These are phyloP conservation scores for Pyrenophora tritici-repentis DNA, from an alignment of 2,329 filamentous ascomycete genomes.

Conservation along the genomic window DNA sequence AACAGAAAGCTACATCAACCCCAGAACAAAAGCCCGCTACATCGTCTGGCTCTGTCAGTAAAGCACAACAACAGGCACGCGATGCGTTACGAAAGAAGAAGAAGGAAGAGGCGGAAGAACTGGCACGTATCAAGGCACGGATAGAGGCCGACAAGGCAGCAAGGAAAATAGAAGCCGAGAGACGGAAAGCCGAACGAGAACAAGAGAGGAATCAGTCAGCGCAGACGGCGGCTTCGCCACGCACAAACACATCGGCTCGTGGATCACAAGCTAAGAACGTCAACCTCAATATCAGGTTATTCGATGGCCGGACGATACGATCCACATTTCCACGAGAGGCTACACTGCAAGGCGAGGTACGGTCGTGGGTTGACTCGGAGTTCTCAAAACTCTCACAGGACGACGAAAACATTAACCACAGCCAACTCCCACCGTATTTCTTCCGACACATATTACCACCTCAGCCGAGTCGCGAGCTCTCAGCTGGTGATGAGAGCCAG, in stretches of 20 bases:
- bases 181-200: conserved; percentile 43
- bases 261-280: conserved; percentile 41
- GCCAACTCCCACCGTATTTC: conserved; percentile 65
- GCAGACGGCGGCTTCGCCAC: conserved; percentile 8
- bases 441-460: conserved; percentile 86
- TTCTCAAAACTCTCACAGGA: conserved; percentile 30
- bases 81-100: conserved; percentile 64
- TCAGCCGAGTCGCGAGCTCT: conserved; percentile 73
- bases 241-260: conserved; percentile 24
- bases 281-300: conserved; percentile 74
- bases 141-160: conserved; percentile 79
- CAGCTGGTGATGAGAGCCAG: conserved; percentile 73
- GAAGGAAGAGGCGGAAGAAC: conserved; percentile 69
- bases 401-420: conserved; percentile 28
- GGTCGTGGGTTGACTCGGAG: conserved; percentile 72
- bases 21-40: conserved; percentile 43
- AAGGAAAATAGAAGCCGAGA: conserved; percentile 55
- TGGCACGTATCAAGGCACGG: conserved; percentile 71
- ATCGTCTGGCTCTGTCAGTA: conserved; percentile 41
- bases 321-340: conserved; percentile 68
- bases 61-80: conserved; percentile 37
- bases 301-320: conserved; percentile 81
- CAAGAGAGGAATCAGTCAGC: conserved; percentile 16
- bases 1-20: conserved; percentile 50
- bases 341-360: conserved; percentile 68